These are phyloP conservation scores for Actinidia chinensis DNA, from an alignment of 179 eudicot genomes.

Conservation along the genomic window DNA sequence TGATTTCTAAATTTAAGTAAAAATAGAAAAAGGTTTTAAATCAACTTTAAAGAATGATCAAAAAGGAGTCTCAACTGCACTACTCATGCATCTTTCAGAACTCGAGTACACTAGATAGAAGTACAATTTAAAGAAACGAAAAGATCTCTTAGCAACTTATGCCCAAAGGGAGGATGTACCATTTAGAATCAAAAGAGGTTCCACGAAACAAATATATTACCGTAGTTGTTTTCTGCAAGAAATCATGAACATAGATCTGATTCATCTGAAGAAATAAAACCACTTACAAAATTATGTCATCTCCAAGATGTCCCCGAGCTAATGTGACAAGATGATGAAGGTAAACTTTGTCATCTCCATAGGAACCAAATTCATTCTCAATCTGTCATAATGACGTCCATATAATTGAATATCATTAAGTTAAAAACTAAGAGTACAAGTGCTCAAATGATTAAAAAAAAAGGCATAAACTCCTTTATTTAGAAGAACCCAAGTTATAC, in stretches of 20 bases:
- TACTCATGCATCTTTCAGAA: conserved; percentile 9
- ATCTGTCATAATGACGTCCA: conserved; percentile 52
- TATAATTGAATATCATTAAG: neutral
- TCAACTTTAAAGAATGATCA: conserved; percentile 3
- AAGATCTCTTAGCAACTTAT: neutral
- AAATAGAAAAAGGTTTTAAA: neutral
- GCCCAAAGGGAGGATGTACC: neutral
- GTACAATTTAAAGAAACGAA: neutral
- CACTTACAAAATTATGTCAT: conserved; percentile 68
- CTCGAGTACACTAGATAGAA: neutral
- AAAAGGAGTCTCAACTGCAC: neutral
- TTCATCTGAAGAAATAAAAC: conserved; percentile 3
- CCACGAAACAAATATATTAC: neutral
- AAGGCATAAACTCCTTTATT: neutral
- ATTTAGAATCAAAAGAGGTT: neutral
- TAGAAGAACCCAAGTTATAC: neutral
- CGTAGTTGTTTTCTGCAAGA: neutral
- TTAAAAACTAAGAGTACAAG: neutral
- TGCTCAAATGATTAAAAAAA: neutral
- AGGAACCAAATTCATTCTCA: conserved; percentile 96
- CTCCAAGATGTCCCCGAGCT: conserved; percentile 74
- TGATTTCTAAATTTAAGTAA: neutral
- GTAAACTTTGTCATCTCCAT: conserved; percentile 84
- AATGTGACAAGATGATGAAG: conserved; percentile 65
- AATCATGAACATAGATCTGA: neutral